Conservation (phyloP, 2,329 filamentous ascomycete genomes). For the Botrytis aclada region DNA sequence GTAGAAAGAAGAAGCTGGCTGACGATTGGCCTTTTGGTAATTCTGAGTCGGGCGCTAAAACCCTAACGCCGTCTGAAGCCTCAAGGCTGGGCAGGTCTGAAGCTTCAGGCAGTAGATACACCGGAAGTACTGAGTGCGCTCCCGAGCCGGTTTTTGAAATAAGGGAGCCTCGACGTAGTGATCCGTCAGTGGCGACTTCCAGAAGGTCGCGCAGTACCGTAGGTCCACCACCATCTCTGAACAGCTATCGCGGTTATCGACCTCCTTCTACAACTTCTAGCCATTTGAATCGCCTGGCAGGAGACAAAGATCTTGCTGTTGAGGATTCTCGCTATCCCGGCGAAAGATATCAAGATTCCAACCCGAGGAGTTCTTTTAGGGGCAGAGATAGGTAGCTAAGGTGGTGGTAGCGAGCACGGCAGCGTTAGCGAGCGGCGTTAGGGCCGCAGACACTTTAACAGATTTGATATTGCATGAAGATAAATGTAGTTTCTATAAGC, state of each 20-base stretch:
- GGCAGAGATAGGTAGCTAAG: background rate
- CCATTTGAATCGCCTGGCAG: too few species aligned
- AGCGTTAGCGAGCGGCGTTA: background rate
- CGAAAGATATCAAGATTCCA: too few species aligned
- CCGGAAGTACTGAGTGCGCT: too few species aligned
- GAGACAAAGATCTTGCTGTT: too few species aligned
- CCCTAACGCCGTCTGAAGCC: background rate
- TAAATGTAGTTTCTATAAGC: background rate
- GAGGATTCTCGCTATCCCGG: too few species aligned
- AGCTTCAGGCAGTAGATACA: background rate
- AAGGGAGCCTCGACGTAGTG: background rate
- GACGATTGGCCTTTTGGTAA: background rate
- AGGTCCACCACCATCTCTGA: background rate
- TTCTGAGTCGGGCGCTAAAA: background rate
- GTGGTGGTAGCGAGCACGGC: background rate
- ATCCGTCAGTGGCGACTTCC: background rate
- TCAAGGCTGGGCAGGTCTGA: background rate
- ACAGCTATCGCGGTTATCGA: too few species aligned
- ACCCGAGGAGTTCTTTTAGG: too few species aligned
- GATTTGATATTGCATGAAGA: background rate
- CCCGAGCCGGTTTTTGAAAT: too few species aligned
- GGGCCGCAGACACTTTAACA: too few species aligned
- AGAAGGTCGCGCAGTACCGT: background rate
- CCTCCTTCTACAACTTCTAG: too few species aligned
- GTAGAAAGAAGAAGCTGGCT: too few species aligned